Evolutionary conservation across 2,329 filamentous ascomycete genomes (phyloP).

Genomic region (Trichoderma sp.): DNA sequence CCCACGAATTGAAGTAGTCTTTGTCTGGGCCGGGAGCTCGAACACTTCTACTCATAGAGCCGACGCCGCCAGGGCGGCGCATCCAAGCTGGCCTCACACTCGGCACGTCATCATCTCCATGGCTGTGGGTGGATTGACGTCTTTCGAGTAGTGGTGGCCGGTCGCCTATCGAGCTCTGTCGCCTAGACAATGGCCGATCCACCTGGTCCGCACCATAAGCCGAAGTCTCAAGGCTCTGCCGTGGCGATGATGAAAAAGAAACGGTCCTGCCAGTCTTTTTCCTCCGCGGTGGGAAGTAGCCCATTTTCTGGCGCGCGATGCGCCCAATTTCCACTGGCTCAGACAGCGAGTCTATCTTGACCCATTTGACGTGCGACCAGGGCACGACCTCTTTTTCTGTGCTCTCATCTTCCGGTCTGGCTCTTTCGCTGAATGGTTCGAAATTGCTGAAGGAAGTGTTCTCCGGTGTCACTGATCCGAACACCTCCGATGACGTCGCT

Average conservation of each 20-base stretch:
- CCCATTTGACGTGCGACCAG: slow-evolving; percentile 90
- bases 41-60: slow-evolving; percentile 72
- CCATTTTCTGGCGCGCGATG: slow-evolving; percentile 75
- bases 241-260: slow-evolving; percentile 68
- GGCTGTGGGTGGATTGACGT: slow-evolving; percentile 41
- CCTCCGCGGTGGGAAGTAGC: slow-evolving; percentile 87
- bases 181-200: slow-evolving; percentile 41
- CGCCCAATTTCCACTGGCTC: slow-evolving; percentile 83
- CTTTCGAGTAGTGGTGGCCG: slow-evolving; percentile 40
- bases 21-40: slow-evolving; percentile 78
- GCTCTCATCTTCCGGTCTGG: slow-evolving; percentile 26
- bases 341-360: slow-evolving; percentile 69
- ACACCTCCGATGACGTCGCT: slow-evolving; percentile 42
- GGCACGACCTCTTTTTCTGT: slow-evolving; percentile 59
- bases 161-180: slow-evolving; percentile 45
- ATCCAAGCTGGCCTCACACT: slow-evolving; percentile 62
- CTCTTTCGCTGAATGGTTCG: slow-evolving; percentile 22
- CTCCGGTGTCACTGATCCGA: neutral
- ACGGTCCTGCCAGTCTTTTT: slow-evolving; percentile 76
- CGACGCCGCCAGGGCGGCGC: slow-evolving; percentile 83
- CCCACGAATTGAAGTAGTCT: slow-evolving; percentile 81
- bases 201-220: slow-evolving; percentile 46
- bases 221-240: slow-evolving; percentile 63
- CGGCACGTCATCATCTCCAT: slow-evolving; percentile 42
- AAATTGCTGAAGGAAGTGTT: neutral